These are phyloP conservation scores for Rhododendron ovatum DNA, from an alignment of 148 eudicot species.

Conservation along the genomic window DNA sequence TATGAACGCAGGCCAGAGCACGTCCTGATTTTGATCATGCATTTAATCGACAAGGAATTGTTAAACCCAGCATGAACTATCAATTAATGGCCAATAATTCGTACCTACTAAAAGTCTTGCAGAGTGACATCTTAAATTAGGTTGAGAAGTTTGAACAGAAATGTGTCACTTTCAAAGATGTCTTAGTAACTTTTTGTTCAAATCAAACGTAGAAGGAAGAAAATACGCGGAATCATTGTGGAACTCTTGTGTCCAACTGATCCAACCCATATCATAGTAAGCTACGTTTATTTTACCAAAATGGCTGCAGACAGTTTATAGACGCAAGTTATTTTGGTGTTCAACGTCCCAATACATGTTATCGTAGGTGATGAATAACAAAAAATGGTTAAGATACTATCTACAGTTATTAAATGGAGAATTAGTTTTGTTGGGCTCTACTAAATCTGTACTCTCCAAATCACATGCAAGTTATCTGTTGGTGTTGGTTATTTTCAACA, in stretches of 20 bases:
- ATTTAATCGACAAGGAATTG: no score
- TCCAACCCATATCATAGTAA: not conserved
- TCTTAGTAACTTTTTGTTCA: not conserved
- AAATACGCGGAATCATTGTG: not conserved
- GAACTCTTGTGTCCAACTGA: not conserved
- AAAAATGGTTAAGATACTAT: no score
- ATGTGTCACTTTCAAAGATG: not conserved
- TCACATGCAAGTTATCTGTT: not conserved
- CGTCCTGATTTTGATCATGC: no score
- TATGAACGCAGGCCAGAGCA: no score
- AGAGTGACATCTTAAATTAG: not conserved
- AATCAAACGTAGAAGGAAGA: not conserved
- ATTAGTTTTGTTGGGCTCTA: not conserved
- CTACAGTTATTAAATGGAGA: no score
- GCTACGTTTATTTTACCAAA: not conserved
- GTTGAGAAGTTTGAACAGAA: not conserved
- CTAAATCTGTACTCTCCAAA: not conserved
- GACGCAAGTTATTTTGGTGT: not conserved
- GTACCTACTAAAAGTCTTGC: no score
- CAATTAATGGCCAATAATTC: no score
- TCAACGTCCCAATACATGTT: not conserved
- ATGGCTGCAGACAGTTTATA: not conserved
- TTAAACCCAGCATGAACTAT: no score
- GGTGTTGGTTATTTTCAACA: not conserved
- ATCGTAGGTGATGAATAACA: no score